Evolutionary conservation across 345 rosid species (phyloP), one percentile per base, ranked within the genome.

Genomic region (Acer campestre): DNA sequence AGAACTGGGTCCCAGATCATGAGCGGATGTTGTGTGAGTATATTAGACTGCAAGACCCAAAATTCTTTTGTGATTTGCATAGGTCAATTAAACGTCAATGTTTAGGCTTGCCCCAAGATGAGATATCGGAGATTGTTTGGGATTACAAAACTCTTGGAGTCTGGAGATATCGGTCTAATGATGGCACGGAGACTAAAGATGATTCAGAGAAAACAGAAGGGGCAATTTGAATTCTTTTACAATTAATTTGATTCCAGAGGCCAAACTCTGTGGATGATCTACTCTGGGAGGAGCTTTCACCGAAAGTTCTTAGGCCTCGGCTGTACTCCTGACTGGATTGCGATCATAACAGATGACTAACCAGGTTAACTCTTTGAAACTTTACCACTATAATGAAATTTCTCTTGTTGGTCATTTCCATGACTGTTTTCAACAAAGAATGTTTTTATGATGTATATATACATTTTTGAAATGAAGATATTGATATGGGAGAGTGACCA

Each of bases 1-100:
- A 91, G 86, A 94, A 91, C 62, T 96, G 98, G 97, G 73, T 91
- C 10, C 99, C 99, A 0, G 84, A 87, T 66, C 99, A 96, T 70
- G 99, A 96, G 79, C 87, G 80, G 75, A 81, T 94, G 74, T 84
- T 96, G 88, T 84, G 31, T 2, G 98, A 96, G 85, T 94, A 96
- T 81, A 85, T 94, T 75, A 91, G 70, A 81, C 77, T 96, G 75
- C 87, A 94, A 74, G 90, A 96, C 80, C 99, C 98, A 16, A 92
- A 92, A 70, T 86, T 89, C 86, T 96, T 94, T 83, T 92, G 91
- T 76, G 82, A 85, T 63, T 79, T 96, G 84, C 90, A 88, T 70
- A 86, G 80, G 71, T 88, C 89, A n/a, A 88, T 92, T 75, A 96
- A 89, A 81, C 79, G 22, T 16, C 74, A 87, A 46, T 91, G 94